Conservation (phyloP, 768 basidiomycete genomes). For the Lactarius deliciosus region DNA sequence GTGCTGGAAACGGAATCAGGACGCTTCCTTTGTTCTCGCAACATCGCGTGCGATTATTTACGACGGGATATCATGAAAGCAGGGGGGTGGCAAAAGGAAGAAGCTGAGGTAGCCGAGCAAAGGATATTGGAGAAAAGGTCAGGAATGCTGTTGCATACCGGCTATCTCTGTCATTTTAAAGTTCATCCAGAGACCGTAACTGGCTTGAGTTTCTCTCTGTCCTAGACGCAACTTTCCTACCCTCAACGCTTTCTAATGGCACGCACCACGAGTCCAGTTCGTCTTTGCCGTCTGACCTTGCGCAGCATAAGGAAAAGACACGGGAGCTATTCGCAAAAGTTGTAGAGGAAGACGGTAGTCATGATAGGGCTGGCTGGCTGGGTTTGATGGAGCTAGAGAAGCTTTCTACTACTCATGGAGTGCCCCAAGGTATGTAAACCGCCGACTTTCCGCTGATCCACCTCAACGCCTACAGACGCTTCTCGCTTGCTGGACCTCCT, state of each 20-base stretch:
- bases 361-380: slow-evolving; percentile 72
- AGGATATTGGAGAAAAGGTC: slow-evolving; percentile 62
- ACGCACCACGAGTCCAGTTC: slow-evolving; percentile 33
- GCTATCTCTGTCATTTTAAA: slow-evolving; percentile 1
- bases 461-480: slow-evolving; percentile 41
- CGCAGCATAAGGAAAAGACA: slow-evolving; percentile 43
- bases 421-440: slow-evolving; percentile 46
- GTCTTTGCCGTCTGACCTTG: slow-evolving; percentile 34
- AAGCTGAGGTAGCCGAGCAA: slow-evolving; percentile 58
- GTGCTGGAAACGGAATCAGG: slow-evolving; percentile 70
- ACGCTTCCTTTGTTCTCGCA: slow-evolving; percentile 63
- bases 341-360: slow-evolving; percentile 62
- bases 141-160: slow-evolving; percentile 30
- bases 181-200: slow-evolving; percentile 64
- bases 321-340: slow-evolving; percentile 54
- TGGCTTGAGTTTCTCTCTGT: slow-evolving; percentile 83
- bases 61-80: slow-evolving; percentile 67
- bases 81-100: slow-evolving; percentile 57
- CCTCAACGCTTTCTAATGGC: slow-evolving; percentile 35
- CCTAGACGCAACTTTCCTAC: slow-evolving; percentile 62
- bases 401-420: slow-evolving; percentile 48
- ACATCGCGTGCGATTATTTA: slow-evolving; percentile 70
- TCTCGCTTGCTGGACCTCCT: slow-evolving; percentile 49
- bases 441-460: neutral
- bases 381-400: slow-evolving; percentile 77